Conservation (phyloP, 768 basidiomycete genomes). For the Kondoa malvinella region DNA sequence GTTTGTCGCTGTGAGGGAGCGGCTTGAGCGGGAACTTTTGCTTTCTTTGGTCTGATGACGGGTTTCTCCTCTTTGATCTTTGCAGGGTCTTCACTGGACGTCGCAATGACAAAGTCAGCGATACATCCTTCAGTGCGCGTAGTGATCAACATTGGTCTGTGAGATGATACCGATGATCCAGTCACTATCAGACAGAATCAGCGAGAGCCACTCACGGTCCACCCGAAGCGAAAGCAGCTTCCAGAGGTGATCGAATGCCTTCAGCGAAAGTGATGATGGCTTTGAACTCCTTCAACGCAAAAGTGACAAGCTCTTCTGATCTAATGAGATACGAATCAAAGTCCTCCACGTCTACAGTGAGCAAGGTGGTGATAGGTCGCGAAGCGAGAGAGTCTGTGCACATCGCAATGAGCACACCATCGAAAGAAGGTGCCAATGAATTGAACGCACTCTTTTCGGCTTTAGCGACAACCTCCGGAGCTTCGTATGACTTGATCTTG, state of each 20-base stretch:
- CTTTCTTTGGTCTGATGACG: neutral
- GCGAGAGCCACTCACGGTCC: neutral
- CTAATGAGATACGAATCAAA: neutral
- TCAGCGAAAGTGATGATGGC: neutral
- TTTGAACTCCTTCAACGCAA: slow-evolving; percentile 7
- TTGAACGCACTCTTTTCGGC: no score
- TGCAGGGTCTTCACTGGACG: slow-evolving; percentile 2
- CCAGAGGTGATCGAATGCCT: slow-evolving; percentile 1
- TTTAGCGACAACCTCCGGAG: neutral
- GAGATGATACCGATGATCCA: neutral
- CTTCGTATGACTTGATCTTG: slow-evolving; percentile 4
- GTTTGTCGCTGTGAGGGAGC: neutral
- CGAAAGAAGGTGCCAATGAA: neutral
- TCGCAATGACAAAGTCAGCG: neutral
- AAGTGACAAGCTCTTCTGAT: slow-evolving; percentile 1
- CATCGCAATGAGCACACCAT: no score
- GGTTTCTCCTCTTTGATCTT: slow-evolving; percentile 8
- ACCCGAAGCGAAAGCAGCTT: slow-evolving; percentile 5
- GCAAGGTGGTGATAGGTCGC: neutral
- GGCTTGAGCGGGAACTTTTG: neutral
- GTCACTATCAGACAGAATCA: neutral
- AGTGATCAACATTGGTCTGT: slow-evolving; percentile 3
- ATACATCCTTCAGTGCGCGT: neutral
- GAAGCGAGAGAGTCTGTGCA: neutral
- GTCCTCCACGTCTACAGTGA: neutral